These are phyloP conservation scores for Phytophthora ohioensis DNA, from an alignment of 352 stramenopile species.

Conservation along the genomic window DNA sequence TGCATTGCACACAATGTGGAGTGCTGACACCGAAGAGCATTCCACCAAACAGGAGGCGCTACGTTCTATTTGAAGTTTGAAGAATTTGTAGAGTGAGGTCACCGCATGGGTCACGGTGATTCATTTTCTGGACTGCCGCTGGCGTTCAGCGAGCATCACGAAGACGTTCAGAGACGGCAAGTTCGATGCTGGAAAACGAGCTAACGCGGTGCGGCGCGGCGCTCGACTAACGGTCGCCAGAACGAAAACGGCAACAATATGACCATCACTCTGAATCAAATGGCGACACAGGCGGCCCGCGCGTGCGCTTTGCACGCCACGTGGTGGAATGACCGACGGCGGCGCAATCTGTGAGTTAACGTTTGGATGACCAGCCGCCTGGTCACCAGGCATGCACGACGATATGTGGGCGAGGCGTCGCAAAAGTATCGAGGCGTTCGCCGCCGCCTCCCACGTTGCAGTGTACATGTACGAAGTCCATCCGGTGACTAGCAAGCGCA, in stretches of 20 bases:
- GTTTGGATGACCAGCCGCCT: too few species aligned
- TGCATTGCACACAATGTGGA: too few species aligned
- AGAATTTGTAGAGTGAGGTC: background rate
- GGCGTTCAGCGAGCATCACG: background rate
- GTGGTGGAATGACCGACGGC: slow-evolving; percentile 19
- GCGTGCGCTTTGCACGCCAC: slow-evolving; percentile 23
- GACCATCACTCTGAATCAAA: slow-evolving; percentile 26
- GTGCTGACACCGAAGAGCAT: too few species aligned
- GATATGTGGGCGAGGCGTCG: background rate
- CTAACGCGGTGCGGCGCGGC: background rate
- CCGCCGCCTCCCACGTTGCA: background rate
- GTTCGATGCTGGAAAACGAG: slow-evolving; percentile 6
- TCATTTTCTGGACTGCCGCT: background rate
- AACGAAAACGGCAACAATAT: slow-evolving; percentile 11
- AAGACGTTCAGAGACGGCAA: background rate
- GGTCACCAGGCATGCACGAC: background rate
- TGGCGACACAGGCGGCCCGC: background rate
- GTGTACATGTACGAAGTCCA: background rate
- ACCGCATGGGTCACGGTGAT: slow-evolving; percentile 5
- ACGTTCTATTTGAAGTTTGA: background rate
- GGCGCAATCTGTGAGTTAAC: too few species aligned
- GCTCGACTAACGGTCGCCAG: slow-evolving; percentile 18
- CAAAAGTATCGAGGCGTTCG: background rate
- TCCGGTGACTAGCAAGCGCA: background rate
- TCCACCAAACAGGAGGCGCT: too few species aligned